Conservation (phyloP, 345 rosid genomes). For the Corchorus olitorius region DNA sequence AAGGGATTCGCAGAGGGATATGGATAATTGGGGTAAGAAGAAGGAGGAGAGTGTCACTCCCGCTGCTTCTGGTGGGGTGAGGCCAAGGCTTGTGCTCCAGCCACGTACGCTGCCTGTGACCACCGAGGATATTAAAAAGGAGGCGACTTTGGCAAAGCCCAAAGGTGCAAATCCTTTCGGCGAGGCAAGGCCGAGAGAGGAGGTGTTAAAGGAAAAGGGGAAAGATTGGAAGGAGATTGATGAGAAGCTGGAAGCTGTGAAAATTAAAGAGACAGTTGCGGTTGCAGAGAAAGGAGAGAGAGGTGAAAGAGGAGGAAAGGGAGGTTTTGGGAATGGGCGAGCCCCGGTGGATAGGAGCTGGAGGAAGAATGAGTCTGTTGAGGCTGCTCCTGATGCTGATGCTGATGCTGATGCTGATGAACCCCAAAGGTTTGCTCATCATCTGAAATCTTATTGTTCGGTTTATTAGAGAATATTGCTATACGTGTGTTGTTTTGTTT, state of each 20-base stretch:
- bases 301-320: slow-evolving; percentile 39
- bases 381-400: not conserved
- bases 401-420: slow-evolving; percentile 7
- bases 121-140: slow-evolving; percentile 32
- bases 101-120: slow-evolving; percentile 62
- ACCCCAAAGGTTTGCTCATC: slow-evolving; percentile 37
- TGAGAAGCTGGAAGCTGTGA: slow-evolving; percentile 69
- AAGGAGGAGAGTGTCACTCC: slow-evolving; percentile 47
- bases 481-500: not conserved
- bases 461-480: slow-evolving; percentile 19
- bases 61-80: slow-evolving; percentile 29
- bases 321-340: slow-evolving; percentile 48
- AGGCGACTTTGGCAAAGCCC: slow-evolving; percentile 41
- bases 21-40: slow-evolving; percentile 78
- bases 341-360: slow-evolving; percentile 42
- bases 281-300: slow-evolving; percentile 49
- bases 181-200: slow-evolving; percentile 94
- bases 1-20: slow-evolving; percentile 54
- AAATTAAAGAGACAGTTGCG: slow-evolving; percentile 39
- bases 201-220: slow-evolving; percentile 91
- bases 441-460: slow-evolving; percentile 26
- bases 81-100: slow-evolving; percentile 83
- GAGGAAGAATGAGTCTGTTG: slow-evolving; percentile 53
- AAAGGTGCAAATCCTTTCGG: slow-evolving; percentile 82
- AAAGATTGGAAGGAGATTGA: slow-evolving; percentile 92